Percentiles rank a stretch among this genome's conserved stretches.
These are phyloP conservation scores for Citrus sinensis DNA, from an alignment of 345 rosid genomes.

Conservation along the genomic window DNA sequence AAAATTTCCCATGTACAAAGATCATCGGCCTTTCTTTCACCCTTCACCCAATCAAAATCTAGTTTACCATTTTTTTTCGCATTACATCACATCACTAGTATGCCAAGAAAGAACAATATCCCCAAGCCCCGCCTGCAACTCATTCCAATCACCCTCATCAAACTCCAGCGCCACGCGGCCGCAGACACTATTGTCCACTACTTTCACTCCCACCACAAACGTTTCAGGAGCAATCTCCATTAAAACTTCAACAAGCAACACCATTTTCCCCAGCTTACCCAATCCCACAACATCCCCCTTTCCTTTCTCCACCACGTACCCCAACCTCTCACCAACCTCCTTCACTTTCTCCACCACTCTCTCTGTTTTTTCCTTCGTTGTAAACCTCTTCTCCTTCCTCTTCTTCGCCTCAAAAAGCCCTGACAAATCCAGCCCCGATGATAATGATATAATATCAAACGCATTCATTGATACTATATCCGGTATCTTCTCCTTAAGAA, in stretches of 20 bases:
- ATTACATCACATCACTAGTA: conserved; percentile 14
- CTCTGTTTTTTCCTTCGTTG: conserved; percentile 43
- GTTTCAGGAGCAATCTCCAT: conserved; percentile 43
- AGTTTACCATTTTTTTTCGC: conserved; percentile 18
- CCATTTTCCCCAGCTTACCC: conserved; percentile 50
- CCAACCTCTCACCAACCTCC: conserved; percentile 61
- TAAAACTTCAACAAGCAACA: conserved; percentile 43
- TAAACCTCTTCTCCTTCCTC: conserved; percentile 60
- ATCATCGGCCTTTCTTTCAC: not conserved
- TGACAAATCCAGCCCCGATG: conserved; percentile 69
- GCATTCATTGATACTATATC: conserved; percentile 39
- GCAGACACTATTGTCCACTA: conserved; percentile 35
- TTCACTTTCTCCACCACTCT: conserved; percentile 51
- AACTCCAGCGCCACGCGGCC: conserved; percentile 25
- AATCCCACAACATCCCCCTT: conserved; percentile 49
- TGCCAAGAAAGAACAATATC: conserved; percentile 69
- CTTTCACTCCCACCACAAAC: conserved; percentile 56
- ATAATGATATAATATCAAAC: conserved; percentile 69
- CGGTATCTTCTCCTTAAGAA: not conserved
- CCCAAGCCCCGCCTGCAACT: conserved; percentile 54
- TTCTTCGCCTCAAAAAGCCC: conserved; percentile 47
- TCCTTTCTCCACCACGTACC: conserved; percentile 60
- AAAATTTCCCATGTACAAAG: not conserved
- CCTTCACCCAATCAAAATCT: not conserved
- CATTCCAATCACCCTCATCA: conserved; percentile 62